Conservation (phyloP, 345 rosid genomes). For the Kandelia obovata region DNA sequence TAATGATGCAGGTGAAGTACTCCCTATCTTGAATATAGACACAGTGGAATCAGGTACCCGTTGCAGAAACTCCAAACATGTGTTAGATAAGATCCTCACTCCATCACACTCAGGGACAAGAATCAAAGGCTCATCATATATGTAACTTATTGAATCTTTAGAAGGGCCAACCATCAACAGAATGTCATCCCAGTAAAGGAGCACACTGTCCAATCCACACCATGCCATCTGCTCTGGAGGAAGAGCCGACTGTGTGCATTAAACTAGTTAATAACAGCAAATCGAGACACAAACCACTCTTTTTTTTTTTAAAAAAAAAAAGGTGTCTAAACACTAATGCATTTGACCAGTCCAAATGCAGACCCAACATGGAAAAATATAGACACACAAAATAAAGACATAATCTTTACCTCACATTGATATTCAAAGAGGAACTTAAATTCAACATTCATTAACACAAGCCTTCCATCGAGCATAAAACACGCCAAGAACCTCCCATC, state of each 20-base stretch:
- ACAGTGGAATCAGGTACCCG: slow-evolving; percentile 95
- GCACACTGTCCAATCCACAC: slow-evolving; percentile 94
- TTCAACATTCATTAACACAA: slow-evolving; percentile 62
- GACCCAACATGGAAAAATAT: neutral
- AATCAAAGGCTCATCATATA: slow-evolving; percentile 81
- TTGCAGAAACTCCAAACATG: slow-evolving; percentile 87
- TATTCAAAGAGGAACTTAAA: slow-evolving; percentile 48
- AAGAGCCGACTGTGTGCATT: slow-evolving; percentile 65
- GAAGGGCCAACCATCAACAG: slow-evolving; percentile 92
- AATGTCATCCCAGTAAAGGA: slow-evolving; percentile 92
- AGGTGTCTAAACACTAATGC: too few relatives aligned
- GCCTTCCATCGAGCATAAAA: slow-evolving; percentile 79
- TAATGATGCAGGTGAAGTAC: slow-evolving; percentile 92
- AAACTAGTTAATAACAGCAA: neutral
- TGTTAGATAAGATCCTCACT: slow-evolving; percentile 85
- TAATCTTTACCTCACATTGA: slow-evolving; percentile 63
- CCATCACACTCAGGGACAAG: slow-evolving; percentile 97
- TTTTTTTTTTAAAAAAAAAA: too few relatives aligned
- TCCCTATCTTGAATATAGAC: slow-evolving; percentile 90
- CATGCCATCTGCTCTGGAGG: slow-evolving; percentile 97
- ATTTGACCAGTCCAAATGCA: neutral
- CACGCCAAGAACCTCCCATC: slow-evolving; percentile 76
- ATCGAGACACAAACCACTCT: neutral
- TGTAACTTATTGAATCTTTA: slow-evolving; percentile 73
- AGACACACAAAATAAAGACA: neutral